Conservation (phyloP, 2,329 filamentous ascomycete species). For the Pochonia chlamydosporia region DNA sequence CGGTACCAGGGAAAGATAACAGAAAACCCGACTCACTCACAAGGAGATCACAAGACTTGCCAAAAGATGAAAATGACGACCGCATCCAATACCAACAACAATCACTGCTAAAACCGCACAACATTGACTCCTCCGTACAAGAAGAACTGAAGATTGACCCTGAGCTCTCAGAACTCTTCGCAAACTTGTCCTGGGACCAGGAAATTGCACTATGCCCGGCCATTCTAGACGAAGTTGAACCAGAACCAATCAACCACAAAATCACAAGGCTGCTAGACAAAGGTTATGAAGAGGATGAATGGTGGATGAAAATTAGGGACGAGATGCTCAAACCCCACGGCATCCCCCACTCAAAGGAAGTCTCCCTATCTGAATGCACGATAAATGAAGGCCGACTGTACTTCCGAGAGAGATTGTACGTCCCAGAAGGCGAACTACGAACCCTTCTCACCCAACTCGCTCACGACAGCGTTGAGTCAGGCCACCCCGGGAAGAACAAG, state of each 20-base stretch:
- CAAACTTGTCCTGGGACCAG: no score
- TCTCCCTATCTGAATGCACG: no score
- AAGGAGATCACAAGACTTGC: not conserved
- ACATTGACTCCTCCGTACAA: not conserved
- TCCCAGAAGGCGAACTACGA: not conserved
- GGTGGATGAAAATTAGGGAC: no score
- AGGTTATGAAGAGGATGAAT: no score
- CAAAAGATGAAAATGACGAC: not conserved
- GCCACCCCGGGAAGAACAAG: not conserved
- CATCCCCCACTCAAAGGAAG: no score
- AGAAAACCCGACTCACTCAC: not conserved
- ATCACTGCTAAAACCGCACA: not conserved
- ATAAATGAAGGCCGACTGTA: not conserved
- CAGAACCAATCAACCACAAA: no score
- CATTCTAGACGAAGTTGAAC: no score
- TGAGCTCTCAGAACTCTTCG: no score
- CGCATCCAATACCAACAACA: not conserved
- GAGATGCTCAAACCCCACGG: no score
- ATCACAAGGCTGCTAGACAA: no score
- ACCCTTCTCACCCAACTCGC: not conserved
- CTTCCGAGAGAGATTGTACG: not conserved
- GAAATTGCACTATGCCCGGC: no score
- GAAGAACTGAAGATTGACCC: not conserved
- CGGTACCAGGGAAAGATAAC: not conserved
- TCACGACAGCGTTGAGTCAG: not conserved